Percentiles rank a stretch among this genome's conserved stretches.
Conservation (phyloP, 495 filamentous ascomycete species). For the Neurospora sp. region DNA sequence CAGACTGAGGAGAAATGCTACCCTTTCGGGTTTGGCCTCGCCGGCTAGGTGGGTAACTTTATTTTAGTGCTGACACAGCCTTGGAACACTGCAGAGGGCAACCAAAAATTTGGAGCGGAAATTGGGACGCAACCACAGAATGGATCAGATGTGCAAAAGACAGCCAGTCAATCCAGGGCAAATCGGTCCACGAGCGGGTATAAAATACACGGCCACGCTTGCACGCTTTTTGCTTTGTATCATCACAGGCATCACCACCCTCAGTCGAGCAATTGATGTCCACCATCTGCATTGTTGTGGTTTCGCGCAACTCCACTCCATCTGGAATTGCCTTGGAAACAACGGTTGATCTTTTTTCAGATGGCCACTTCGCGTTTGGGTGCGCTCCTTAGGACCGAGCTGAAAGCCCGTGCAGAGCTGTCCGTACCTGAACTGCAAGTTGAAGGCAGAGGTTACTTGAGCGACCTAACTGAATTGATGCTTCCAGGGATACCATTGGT, state of each 20-base stretch:
- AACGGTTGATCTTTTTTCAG: background rate
- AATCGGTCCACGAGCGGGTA: background rate
- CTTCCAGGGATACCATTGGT: background rate
- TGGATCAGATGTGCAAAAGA: background rate
- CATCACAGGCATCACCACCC: background rate
- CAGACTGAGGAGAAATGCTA: background rate
- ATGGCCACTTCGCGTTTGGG: background rate
- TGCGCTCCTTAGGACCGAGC: background rate
- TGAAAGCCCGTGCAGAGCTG: background rate
- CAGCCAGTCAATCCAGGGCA: background rate
- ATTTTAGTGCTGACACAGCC: background rate
- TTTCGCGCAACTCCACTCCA: background rate
- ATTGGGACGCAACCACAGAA: background rate
- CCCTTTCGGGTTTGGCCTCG: background rate
- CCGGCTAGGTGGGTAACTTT: background rate
- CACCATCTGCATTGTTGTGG: background rate
- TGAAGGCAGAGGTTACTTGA: background rate
- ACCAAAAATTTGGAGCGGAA: background rate
- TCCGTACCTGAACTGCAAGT: background rate
- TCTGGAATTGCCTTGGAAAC: background rate
- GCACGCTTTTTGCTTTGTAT: background rate
- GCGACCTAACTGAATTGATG: background rate
- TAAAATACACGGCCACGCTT: background rate
- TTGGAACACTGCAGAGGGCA: background rate
- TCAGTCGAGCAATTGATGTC: background rate